Conservation (phyloP, 2,329 filamentous ascomycete species). For the Aspergillus sp. region DNA sequence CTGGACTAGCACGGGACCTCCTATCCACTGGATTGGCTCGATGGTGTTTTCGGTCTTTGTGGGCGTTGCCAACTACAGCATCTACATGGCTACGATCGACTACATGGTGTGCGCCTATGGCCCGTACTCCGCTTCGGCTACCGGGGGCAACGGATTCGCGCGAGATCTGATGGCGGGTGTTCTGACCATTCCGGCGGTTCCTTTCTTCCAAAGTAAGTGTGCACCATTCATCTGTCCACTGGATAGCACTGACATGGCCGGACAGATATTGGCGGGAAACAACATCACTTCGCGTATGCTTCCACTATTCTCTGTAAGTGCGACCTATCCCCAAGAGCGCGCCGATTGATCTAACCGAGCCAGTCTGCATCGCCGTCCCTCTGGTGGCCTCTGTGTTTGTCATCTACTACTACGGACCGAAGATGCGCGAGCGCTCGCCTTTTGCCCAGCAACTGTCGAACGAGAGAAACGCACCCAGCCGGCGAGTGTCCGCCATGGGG, state of each 20-base stretch:
- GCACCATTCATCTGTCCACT: neutral
- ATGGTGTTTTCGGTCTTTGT: slow-evolving; percentile 53
- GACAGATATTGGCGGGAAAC: slow-evolving; percentile 45
- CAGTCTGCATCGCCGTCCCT: slow-evolving; percentile 48
- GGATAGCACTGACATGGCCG: slow-evolving; percentile 4
- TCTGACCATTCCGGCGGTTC: slow-evolving; percentile 51
- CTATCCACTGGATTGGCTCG: slow-evolving; percentile 52
- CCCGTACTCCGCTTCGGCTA: slow-evolving; percentile 56
- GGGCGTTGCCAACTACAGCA: slow-evolving; percentile 54
- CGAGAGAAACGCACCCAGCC: neutral
- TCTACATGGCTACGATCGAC: slow-evolving; percentile 59
- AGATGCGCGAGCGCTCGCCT: slow-evolving; percentile 50
- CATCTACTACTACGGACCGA: slow-evolving; percentile 57
- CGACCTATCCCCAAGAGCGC: neutral
- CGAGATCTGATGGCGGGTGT: slow-evolving; percentile 57
- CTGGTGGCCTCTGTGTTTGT: slow-evolving; percentile 56
- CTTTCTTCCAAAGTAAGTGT: slow-evolving; percentile 36
- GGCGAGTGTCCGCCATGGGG: neutral
- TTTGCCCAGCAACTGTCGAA: slow-evolving; percentile 56
- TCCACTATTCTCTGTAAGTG: slow-evolving; percentile 51
- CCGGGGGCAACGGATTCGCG: slow-evolving; percentile 57
- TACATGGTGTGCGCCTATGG: slow-evolving; percentile 62
- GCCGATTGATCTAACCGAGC: slow-evolving; percentile 2
- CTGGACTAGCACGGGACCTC: slow-evolving; percentile 49
- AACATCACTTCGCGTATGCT: slow-evolving; percentile 47